Evolutionary conservation across 768 basidiomycete species (phyloP), one percentile per base, ranked within the genome.

Genomic region (Amanita phalloides): DNA sequence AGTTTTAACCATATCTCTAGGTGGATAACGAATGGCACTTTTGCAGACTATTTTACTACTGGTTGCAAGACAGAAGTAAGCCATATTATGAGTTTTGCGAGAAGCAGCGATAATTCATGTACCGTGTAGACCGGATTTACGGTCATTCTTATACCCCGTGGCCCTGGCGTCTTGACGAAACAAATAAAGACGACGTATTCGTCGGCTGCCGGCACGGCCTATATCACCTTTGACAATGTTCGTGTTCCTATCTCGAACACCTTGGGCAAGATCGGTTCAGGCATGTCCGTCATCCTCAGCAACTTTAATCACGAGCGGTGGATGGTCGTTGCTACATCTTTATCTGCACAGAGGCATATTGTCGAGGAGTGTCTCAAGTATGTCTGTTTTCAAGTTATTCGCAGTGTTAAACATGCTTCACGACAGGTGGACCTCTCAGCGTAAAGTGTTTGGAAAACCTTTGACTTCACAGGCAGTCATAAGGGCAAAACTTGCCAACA

Each of bases 151-250:
- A 78, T 92, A 53, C 79, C 81, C 36, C 78, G 90, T 43, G 77
- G 75, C 11, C 79, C 83, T 39, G 79, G 76, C 4, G 77, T 97
- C 52, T 78, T 82, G 48, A 96, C 94, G 4, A 91, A 86, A 61
- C 81, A 82, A 21, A 87, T 98, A 68, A 93, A 92, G 70, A 97
- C 94, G 0, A 78, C 87, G 0, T 98, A 98, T 67, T 97, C 94
- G 0, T 63, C 87, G 3, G 84, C 86, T 0, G 95, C 95, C 3
- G 95, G 95, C 5, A 97, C 93, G 0, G 85, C 86, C 3, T 92
- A 79, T 59, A 81, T 95, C 26, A 85, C 77, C 0, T 93, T 92
- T 61, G 79, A 90, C 62, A 80, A 83, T 55, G 73, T 81, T 56
- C 85, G 87, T 48, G 92, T 95, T 0, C 92, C 94, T 0, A 73